These are phyloP conservation scores for Capsicum pubescens DNA, from an alignment of 257 asterid species.

Conservation along the genomic window DNA sequence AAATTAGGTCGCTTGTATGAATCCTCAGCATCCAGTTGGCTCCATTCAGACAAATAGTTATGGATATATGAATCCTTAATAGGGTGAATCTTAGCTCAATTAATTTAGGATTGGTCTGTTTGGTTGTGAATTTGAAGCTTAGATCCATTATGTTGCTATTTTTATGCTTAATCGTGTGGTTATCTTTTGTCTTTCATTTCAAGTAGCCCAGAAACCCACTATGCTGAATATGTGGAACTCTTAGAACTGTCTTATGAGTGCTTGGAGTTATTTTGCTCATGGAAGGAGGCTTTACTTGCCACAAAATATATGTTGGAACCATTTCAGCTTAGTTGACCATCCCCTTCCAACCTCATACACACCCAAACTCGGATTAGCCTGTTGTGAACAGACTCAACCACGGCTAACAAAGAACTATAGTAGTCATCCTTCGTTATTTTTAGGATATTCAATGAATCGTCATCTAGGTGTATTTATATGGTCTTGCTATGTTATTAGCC, in stretches of 20 bases:
- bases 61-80: background rate
- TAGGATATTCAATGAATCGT: background rate
- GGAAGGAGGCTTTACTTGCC: background rate
- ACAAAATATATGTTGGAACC: background rate
- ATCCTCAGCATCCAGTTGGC: conserved; percentile 21
- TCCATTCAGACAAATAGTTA: conserved; percentile 21
- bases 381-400: conserved; percentile 23
- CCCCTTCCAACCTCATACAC: background rate
- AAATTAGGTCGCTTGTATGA: background rate
- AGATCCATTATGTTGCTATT: background rate
- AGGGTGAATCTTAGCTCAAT: background rate
- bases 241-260: background rate
- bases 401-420: background rate
- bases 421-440: conserved; percentile 2
- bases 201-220: background rate
- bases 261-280: conserved; percentile 22
- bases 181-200: conserved; percentile 21
- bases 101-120: conserved; percentile 1
- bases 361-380: background rate
- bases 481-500: conserved; percentile 2
- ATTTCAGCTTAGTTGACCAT: conserved; percentile 27
- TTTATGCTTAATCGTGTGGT: background rate
- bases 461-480: background rate
- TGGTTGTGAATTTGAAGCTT: conserved; percentile 11
- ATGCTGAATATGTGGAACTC: background rate